Evolutionary conservation across 2,329 filamentous ascomycete genomes (phyloP).

Genomic region (Leptoxyphium fumago): DNA sequence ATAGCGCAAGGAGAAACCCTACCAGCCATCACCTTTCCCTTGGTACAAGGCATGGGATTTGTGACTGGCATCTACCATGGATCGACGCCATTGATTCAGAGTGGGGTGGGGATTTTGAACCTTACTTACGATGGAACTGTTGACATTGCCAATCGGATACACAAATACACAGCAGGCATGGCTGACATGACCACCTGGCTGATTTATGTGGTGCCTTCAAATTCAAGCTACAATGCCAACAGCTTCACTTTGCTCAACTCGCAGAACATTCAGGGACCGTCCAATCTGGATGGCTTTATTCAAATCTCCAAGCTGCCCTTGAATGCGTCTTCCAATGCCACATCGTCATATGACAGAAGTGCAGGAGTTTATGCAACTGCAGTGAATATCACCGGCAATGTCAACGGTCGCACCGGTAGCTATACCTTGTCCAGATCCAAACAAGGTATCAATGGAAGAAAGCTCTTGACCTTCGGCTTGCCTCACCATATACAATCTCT

Average conservation of each 20-base stretch:
- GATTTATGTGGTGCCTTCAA: slow-evolving; percentile 55
- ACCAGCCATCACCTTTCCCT: slow-evolving; percentile 57
- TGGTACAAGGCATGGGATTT: slow-evolving; percentile 83
- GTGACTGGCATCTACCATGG: slow-evolving; percentile 64
- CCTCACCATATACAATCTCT: slow-evolving; percentile 77
- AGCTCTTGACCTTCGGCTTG: slow-evolving; percentile 70
- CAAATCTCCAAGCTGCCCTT: slow-evolving; percentile 68
- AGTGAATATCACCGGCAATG: slow-evolving; percentile 49
- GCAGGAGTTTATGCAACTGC: slow-evolving; percentile 59
- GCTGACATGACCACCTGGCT: slow-evolving; percentile 63
- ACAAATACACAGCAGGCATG: slow-evolving; percentile 61
- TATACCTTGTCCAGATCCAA: slow-evolving; percentile 67
- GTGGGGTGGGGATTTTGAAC: slow-evolving; percentile 56
- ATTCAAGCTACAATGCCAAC: slow-evolving; percentile 35
- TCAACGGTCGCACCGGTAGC: slow-evolving; percentile 43
- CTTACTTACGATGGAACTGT: slow-evolving; percentile 38
- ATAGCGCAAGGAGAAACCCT: slow-evolving; percentile 30
- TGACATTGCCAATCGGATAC: slow-evolving; percentile 44
- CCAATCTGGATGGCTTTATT: slow-evolving; percentile 59
- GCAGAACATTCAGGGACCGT: slow-evolving; percentile 47
- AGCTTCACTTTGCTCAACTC: slow-evolving; percentile 55
- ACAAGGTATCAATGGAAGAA: slow-evolving; percentile 43
- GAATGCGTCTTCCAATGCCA: slow-evolving; percentile 31
- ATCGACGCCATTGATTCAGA: slow-evolving; percentile 57
- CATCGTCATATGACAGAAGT: slow-evolving; percentile 58